Evolutionary conservation across 805 yeast genomes (phyloP).

Genomic region (Ogataea neopini): DNA sequence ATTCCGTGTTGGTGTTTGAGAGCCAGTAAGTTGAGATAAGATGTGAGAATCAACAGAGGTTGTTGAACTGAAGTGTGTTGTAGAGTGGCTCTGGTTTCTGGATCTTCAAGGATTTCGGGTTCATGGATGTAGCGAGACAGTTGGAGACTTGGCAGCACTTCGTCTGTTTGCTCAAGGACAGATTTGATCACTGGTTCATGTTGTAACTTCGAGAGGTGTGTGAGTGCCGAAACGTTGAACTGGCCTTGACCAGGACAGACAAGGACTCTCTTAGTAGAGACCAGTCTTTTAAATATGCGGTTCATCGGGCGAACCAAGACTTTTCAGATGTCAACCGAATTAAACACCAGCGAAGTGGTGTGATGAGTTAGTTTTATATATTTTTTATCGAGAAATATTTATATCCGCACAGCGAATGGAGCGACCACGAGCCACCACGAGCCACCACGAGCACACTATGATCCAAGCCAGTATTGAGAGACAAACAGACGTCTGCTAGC

Average conservation of each 20-base stretch:
- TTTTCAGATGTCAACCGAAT: too few species aligned
- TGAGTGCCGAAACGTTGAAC: constrained; percentile 18
- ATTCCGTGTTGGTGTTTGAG: constrained; percentile 21
- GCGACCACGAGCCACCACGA: too few species aligned
- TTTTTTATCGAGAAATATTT: too few species aligned
- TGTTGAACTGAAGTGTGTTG: constrained; percentile 35
- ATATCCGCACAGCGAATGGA: too few species aligned
- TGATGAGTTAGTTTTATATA: background rate
- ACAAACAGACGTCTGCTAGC: too few species aligned
- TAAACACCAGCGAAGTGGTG: too few species aligned
- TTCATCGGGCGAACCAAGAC: too few species aligned
- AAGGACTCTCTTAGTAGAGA: constrained; percentile 12
- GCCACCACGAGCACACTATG: too few species aligned
- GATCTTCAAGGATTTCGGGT: constrained; percentile 11
- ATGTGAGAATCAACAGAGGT: constrained; percentile 32
- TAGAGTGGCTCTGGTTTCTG: constrained; percentile 5
- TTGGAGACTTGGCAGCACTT: constrained; percentile 21
- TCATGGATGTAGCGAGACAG: constrained; percentile 21
- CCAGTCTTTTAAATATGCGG: background rate
- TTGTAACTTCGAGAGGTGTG: constrained; percentile 11
- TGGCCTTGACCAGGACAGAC: constrained; percentile 38
- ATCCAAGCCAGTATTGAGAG: too few species aligned
- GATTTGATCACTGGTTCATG: constrained; percentile 12
- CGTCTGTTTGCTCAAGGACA: constrained; percentile 23
- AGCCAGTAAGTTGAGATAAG: constrained; percentile 25